These are phyloP conservation scores for Thelonectria blattea DNA, from an alignment of 2,329 filamentous ascomycete species.

Conservation along the genomic window DNA sequence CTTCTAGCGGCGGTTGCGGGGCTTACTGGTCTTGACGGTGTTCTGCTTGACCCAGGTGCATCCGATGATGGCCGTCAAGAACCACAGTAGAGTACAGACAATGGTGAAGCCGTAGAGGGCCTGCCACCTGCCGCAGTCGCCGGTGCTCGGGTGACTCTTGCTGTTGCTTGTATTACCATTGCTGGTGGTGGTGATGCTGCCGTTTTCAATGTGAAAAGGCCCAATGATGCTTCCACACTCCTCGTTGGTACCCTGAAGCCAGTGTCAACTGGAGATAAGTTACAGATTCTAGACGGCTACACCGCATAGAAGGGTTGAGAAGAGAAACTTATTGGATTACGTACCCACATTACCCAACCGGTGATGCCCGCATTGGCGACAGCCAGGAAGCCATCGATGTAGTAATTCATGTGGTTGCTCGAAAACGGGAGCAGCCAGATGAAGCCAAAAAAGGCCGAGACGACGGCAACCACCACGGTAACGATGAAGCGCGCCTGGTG, in stretches of 20 bases:
- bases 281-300: neutral
- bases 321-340: neutral
- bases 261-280: neutral
- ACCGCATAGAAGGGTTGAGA: too few relatives aligned
- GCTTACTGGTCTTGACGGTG: neutral
- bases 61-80: constrained; percentile 1
- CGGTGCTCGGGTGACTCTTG: too few relatives aligned
- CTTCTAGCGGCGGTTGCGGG: neutral
- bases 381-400: neutral
- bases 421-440: constrained; percentile 14
- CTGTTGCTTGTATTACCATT: too few relatives aligned
- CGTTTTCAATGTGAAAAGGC: too few relatives aligned
- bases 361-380: neutral
- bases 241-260: neutral
- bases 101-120: constrained; percentile 3
- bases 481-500: constrained; percentile 11
- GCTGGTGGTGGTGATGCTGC: too few relatives aligned
- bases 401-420: constrained; percentile 15
- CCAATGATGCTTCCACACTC: neutral
- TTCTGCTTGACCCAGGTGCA: constrained; percentile 12
- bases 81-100: neutral
- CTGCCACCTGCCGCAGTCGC: constrained; percentile 5
- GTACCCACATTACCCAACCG: constrained; percentile 10
- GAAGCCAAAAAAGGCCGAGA: constrained; percentile 5
- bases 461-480: neutral